Evolutionary conservation across 306 rosid genomes (phyloP).

Genomic region (Begonia peltatifolia): DNA sequence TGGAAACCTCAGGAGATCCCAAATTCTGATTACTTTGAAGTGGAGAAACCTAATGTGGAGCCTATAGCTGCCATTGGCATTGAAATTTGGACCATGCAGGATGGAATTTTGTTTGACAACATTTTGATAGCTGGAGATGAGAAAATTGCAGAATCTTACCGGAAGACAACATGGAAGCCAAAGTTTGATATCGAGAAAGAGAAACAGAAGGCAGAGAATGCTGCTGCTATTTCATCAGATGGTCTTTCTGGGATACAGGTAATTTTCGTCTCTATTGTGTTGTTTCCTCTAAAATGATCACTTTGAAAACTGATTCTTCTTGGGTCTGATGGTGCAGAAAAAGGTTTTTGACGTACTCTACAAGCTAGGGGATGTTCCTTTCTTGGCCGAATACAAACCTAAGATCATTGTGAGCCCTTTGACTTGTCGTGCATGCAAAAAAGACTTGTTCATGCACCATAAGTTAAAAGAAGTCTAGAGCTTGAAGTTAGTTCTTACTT

Average conservation of each 20-base stretch:
- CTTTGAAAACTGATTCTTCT: neutral
- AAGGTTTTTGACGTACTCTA: conserved; percentile 70
- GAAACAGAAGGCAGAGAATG: conserved; percentile 66
- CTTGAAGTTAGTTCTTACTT: too few species aligned
- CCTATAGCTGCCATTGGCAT: conserved; percentile 82
- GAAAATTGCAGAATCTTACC: conserved; percentile 50
- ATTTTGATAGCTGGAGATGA: conserved; percentile 62
- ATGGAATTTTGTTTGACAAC: conserved; percentile 83
- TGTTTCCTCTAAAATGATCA: too few species aligned
- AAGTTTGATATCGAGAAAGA: conserved; percentile 66
- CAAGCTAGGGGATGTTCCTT: conserved; percentile 66
- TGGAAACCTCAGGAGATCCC: conserved; percentile 86
- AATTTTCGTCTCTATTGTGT: neutral
- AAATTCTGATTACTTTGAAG: conserved; percentile 72
- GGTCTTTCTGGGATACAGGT: conserved; percentile 64
- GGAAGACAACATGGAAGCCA: conserved; percentile 78
- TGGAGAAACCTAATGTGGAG: conserved; percentile 66
- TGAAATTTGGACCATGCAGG: conserved; percentile 99
- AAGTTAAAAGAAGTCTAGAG: too few species aligned
- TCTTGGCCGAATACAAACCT: conserved; percentile 46
- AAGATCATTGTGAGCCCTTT: conserved; percentile 40
- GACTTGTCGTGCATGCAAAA: too few species aligned
- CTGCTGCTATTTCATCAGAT: conserved; percentile 33
- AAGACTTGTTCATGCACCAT: too few species aligned
- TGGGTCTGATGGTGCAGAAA: conserved; percentile 37